phyloP scores from a whole-genome alignment of 2,329 filamentous ascomycete genomes.

The Dactylellina parvicollis region DNA sequence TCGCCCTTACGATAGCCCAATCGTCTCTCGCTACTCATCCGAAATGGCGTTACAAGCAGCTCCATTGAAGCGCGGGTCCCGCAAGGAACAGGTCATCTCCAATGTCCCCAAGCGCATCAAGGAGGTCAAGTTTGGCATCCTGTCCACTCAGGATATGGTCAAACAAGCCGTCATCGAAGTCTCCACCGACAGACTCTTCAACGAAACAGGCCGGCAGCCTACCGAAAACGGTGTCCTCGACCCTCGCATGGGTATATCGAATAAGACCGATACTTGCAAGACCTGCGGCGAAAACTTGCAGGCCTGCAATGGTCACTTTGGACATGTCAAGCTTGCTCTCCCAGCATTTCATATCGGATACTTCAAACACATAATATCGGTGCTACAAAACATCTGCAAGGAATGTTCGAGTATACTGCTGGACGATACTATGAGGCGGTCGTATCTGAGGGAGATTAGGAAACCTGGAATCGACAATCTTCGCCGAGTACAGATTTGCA shows the following conservation, averaged over 20 bases:
- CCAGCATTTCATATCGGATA: conserved; percentile 97
- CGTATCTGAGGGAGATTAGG: conserved; percentile 81
- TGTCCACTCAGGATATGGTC: conserved; percentile 94
- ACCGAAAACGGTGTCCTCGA: conserved; percentile 87
- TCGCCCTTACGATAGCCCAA: neutral
- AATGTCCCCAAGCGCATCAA: conserved; percentile 89
- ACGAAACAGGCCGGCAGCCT: conserved; percentile 75
- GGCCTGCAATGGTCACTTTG: conserved; percentile 93
- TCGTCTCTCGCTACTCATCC: neutral
- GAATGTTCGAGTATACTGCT: conserved; percentile 86
- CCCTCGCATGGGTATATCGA: conserved; percentile 85
- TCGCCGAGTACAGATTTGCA: conserved; percentile 81
- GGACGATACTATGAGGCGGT: conserved; percentile 78
- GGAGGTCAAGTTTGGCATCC: conserved; percentile 91
- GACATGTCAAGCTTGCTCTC: conserved; percentile 87
- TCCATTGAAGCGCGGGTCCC: conserved; percentile 59
- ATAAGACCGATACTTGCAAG: conserved; percentile 79
- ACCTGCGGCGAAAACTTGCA: conserved; percentile 85
- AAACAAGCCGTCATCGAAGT: conserved; percentile 95
- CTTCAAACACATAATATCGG: conserved; percentile 88
- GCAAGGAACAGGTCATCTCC: conserved; percentile 90
- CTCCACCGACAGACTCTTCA: conserved; percentile 92
- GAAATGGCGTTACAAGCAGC: conserved; percentile 49
- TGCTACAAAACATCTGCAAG: conserved; percentile 96
- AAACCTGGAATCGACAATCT: conserved; percentile 86